Percentiles rank a stretch among this genome's conserved stretches.
These are phyloP conservation scores for Secale cereale DNA, from an alignment of 176 grass and related monocot species.

Conservation along the genomic window DNA sequence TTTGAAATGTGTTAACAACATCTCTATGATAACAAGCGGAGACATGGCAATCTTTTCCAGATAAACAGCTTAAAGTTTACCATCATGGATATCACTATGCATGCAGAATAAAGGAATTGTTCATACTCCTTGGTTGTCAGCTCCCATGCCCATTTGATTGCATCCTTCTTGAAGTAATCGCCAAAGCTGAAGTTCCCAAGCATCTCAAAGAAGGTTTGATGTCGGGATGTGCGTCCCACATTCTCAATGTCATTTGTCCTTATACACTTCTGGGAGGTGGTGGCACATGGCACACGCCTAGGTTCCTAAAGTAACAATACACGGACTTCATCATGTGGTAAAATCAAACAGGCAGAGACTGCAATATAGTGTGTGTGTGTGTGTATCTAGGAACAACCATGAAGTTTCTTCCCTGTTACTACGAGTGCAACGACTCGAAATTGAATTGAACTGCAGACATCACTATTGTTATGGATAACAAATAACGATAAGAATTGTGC, in stretches of 20 bases:
- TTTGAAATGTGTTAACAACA: background rate
- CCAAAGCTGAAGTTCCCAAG: constrained; percentile 99
- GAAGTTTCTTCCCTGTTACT: background rate
- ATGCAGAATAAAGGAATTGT: constrained; percentile 51
- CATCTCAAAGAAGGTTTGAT: constrained; percentile 99
- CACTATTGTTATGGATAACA: background rate
- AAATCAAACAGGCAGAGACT: background rate
- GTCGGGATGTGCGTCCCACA: constrained; percentile 75
- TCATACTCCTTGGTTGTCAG: constrained; percentile 97
- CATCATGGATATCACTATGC: constrained; percentile 46
- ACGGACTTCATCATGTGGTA: constrained; percentile 1
- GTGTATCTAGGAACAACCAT: background rate
- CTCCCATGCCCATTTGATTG: constrained; percentile 86
- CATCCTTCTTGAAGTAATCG: constrained; percentile 98
- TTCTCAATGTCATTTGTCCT: constrained; percentile 97
- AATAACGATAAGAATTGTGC: background rate
- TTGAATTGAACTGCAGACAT: background rate
- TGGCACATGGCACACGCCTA: constrained; percentile 76
- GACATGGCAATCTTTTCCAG: constrained; percentile 19
- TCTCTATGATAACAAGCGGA: background rate
- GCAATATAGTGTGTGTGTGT: constrained; percentile 5
- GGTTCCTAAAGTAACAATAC: constrained; percentile 55
- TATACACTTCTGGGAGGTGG: constrained; percentile 94
- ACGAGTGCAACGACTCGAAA: background rate
- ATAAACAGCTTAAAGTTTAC: constrained; percentile 64